These are phyloP conservation scores for Malbranchea cinnamomea DNA, from an alignment of 2,329 filamentous ascomycete species.

Conservation along the genomic window DNA sequence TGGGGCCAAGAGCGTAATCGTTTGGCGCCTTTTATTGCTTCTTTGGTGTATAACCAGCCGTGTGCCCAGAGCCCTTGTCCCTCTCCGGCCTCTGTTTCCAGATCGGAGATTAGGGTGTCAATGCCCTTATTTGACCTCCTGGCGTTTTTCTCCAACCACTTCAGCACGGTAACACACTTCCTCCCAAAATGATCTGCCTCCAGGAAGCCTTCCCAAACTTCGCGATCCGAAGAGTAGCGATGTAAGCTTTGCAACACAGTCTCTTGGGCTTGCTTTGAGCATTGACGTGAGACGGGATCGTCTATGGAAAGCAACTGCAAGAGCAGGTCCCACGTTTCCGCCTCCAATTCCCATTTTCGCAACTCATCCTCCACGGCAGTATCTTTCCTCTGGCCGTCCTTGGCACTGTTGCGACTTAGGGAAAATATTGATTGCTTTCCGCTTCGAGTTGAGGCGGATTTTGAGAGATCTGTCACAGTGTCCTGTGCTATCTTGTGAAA, in stretches of 20 bases:
- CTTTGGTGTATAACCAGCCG: constrained; percentile 85
- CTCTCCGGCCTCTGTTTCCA: constrained; percentile 61
- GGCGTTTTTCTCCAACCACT: constrained; percentile 73
- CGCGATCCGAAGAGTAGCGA: constrained; percentile 43
- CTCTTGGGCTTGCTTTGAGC: constrained; percentile 25
- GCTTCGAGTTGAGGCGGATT: constrained; percentile 25
- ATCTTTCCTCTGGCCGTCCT: constrained; percentile 6
- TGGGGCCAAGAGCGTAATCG: constrained; percentile 54
- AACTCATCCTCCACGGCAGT: constrained; percentile 30
- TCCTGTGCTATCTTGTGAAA: constrained; percentile 45
- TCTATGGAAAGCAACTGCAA: constrained; percentile 58
- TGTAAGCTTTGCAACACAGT: constrained; percentile 30
- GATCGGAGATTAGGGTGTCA: constrained; percentile 58
- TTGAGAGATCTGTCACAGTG: constrained; percentile 30
- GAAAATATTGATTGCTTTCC: constrained; percentile 13
- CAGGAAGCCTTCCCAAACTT: constrained; percentile 61
- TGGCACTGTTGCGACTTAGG: constrained; percentile 1
- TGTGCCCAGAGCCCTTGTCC: constrained; percentile 64
- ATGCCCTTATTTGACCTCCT: constrained; percentile 53
- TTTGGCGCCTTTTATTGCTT: constrained; percentile 81
- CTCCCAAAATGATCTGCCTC: constrained; percentile 55
- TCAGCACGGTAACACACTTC: constrained; percentile 65
- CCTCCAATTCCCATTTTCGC: constrained; percentile 62
- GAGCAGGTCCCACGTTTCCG: constrained; percentile 81
- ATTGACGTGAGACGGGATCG: constrained; percentile 35